Conservation (phyloP, 2,329 filamentous ascomycete species). For the Colletotrichum trifolii region DNA sequence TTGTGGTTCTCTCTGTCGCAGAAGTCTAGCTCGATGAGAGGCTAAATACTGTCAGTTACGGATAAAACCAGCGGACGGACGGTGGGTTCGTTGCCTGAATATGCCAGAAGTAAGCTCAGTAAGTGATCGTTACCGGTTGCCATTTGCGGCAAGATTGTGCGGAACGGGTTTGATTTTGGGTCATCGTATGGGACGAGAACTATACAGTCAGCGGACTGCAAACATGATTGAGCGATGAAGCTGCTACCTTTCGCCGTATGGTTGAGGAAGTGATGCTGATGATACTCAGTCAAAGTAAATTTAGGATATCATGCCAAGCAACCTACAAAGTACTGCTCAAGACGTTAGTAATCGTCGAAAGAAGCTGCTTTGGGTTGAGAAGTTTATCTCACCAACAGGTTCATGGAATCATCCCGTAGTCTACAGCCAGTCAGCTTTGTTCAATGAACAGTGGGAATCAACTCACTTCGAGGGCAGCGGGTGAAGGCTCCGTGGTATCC, state of each 20-base stretch:
- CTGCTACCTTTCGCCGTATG: slow-evolving; percentile 76
- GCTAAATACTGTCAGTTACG: slow-evolving; percentile 53
- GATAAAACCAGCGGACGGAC: background rate
- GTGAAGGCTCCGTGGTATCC: slow-evolving; percentile 59
- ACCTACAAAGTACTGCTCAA: slow-evolving; percentile 59
- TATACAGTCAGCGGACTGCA: slow-evolving; percentile 40
- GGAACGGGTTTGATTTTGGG: slow-evolving; percentile 63
- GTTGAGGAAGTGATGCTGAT: slow-evolving; percentile 74
- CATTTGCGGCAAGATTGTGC: slow-evolving; percentile 66
- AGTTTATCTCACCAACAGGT: slow-evolving; percentile 66
- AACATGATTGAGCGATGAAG: too few species aligned
- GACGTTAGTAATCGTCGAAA: slow-evolving; percentile 38
- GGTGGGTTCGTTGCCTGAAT: slow-evolving; percentile 61
- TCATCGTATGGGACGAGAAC: slow-evolving; percentile 63
- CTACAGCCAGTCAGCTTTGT: slow-evolving; percentile 56
- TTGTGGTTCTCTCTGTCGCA: slow-evolving; percentile 78
- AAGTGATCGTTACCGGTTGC: slow-evolving; percentile 77
- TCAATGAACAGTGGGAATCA: background rate
- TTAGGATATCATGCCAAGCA: background rate
- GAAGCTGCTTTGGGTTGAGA: background rate
- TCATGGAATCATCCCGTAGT: slow-evolving; percentile 80
- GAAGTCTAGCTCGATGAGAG: slow-evolving; percentile 81
- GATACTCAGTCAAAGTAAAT: background rate
- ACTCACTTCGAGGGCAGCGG: slow-evolving; percentile 57
- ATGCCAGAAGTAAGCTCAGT: slow-evolving; percentile 81